Evolutionary conservation across 164 flowering plant species (phyloP), one percentile per base, ranked within the genome.

Genomic region (grape (Vitis vinifera)): DNA sequence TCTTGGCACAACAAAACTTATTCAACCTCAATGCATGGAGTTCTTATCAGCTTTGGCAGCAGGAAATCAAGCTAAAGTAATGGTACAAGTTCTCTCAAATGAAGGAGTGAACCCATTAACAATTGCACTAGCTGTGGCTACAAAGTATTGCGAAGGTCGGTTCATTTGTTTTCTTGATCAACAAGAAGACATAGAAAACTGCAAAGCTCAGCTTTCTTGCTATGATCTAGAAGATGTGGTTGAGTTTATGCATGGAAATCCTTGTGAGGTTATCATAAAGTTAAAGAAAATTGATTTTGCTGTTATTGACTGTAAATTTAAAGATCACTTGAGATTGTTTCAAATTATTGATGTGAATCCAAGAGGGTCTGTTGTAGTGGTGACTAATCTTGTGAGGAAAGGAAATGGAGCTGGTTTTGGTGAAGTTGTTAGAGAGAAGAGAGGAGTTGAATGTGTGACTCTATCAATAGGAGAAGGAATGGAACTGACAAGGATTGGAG

Each of bases 181-280:
- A 13, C 10, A 50, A 3, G 51, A 55, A 30, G 9, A 48, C 8
- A 31, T 31, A 31, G 44, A 31, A 31, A 6, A n/a, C 19, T 3
- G 8, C 4, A 19, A 55, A 55, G 15, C 55, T n/a, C 60, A 31
- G 10, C 12, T 9, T 55, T 8, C n/a, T 15, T 7, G 13, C 29
- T 9, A 61, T 30, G 68, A 55, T 49, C 73, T 55, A 5, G 55
- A 37, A 31, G 64, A 62, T 30, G 55, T 47, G 9, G 16, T 17
- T 17, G 67, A 70, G 29, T 44, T 70, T 16, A n/a, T 48, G 10
- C 62, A 53, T 55, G 73, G 73, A 14, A 49, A 70, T 63, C 73
- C 73, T 3, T 63, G 62, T 12, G 67, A 70, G 12, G 53, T 53
- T 52, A 55, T 70, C 13, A 63, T 8, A 10, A 49, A 44, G 9